Evolutionary conservation across 2,329 filamentous ascomycete genomes (phyloP), one percentile per base, ranked within the genome.

Genomic region (Didymella keratinophila): DNA sequence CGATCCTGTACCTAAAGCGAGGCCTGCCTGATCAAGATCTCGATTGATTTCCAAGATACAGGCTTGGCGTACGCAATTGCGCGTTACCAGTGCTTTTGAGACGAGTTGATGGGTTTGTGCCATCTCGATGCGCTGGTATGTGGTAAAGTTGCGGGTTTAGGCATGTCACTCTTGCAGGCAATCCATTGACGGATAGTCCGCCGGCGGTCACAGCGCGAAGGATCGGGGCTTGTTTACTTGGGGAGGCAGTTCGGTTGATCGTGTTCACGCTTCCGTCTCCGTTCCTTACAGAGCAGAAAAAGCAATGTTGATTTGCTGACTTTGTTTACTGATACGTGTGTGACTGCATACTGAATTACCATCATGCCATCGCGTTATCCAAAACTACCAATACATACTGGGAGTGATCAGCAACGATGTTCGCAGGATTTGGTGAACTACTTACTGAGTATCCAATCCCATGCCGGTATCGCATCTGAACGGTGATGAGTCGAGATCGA

Each of bases 1-100:
- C 47, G 53, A 56, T 56, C 25, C 41, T 56, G 47, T 51, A 56
- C 21, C 23, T 37, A 50, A 10, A 18, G 16, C 27, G 46, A 47
- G 51, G 51, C 51, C 16, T 30, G 51, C 36, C 10, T 23, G 46
- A 50, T 56, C 46, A 30, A 34, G 45, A 55, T 55, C 12, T 25
- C 27, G 27, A 10, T 28, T 10, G 27, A 20, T 1, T 12, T 11
- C 34, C 8, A 20, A 20, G 36, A 37, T 44, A 21, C 36, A n/a
- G 45, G 52, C 44, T 55, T 54, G 52, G 52, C 52, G 34, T 47
- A 39, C 47, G 51, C 51, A 41, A 18, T 39, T 18, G 3, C 23
- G 37, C 37, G 14, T 43, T 27, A 27, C 27, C 41, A 25, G 10
- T 41, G 16, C 21, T n/a, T 16, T 2, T 18, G 18, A 18, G n/a